A percentile compares a stretch with the other conserved stretches of the same genome.
These are phyloP conservation scores for Alternaria sp. DNA, from an alignment of 2,329 filamentous ascomycete species.

Conservation along the genomic window DNA sequence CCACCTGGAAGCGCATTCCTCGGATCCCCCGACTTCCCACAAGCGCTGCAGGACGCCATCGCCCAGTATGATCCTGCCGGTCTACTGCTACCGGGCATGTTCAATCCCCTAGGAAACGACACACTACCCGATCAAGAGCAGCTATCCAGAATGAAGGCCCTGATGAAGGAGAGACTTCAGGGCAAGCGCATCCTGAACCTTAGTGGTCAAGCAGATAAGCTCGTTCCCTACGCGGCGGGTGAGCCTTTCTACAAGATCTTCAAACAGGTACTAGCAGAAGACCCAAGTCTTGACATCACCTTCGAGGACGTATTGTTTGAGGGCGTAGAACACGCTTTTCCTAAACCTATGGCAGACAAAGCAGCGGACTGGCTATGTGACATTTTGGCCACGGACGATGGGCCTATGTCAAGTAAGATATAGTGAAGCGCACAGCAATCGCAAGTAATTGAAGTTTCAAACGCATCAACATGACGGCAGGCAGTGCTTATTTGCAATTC, in stretches of 20 bases:
- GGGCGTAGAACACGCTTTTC: slow-evolving; percentile 73
- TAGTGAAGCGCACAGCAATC: background rate
- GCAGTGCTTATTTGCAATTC: no score
- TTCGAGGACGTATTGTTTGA: slow-evolving; percentile 72
- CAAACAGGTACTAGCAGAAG: slow-evolving; percentile 62
- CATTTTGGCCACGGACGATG: slow-evolving; percentile 34
- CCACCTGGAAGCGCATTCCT: slow-evolving; percentile 69
- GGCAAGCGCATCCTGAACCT: slow-evolving; percentile 46
- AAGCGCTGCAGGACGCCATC: slow-evolving; percentile 67
- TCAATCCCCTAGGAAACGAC: slow-evolving; percentile 31
- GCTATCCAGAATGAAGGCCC: slow-evolving; percentile 29
- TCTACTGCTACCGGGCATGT: slow-evolving; percentile 63
- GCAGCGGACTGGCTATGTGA: slow-evolving; percentile 67
- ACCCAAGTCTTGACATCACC: slow-evolving; percentile 56
- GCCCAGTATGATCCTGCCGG: slow-evolving; percentile 75
- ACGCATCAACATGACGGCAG: no score
- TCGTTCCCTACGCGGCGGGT: slow-evolving; percentile 72
- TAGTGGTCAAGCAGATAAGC: slow-evolving; percentile 70
- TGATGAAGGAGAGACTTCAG: slow-evolving; percentile 56
- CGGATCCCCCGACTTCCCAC: slow-evolving; percentile 79
- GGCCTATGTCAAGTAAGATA: slow-evolving; percentile 31
- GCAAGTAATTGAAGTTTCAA: no score
- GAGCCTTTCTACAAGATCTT: slow-evolving; percentile 68
- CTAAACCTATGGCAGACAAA: slow-evolving; percentile 69
- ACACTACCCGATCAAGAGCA: slow-evolving; percentile 45